phyloP scores from a whole-genome alignment of 331 rosid species.

The Telfairia occidentalis region DNA sequence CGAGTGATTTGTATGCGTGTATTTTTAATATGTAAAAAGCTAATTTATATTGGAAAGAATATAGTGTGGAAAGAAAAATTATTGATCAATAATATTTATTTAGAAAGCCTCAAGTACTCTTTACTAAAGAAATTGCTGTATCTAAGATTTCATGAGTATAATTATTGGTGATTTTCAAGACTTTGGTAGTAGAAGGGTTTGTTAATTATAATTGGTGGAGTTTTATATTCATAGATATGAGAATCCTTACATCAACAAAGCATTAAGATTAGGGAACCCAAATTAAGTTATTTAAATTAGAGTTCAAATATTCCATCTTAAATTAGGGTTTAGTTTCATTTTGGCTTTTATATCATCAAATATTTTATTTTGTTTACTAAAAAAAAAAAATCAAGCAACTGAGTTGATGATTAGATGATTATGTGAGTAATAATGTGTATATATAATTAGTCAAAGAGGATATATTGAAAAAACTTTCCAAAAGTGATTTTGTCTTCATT shows the following conservation, averaged over 20 bases:
- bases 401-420: neutral
- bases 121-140: neutral
- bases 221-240: neutral
- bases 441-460: neutral
- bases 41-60: too few relatives aligned
- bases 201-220: neutral
- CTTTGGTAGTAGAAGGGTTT: neutral
- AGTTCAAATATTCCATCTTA: neutral
- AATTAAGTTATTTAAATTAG: neutral
- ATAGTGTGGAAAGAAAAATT: too few relatives aligned
- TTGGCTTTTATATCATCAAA: neutral
- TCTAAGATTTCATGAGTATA: neutral
- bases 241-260: neutral
- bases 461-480: neutral
- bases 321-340: neutral
- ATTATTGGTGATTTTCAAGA: neutral
- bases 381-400: neutral
- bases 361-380: neutral
- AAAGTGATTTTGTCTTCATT: neutral
- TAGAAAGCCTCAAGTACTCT: conserved; percentile 6
- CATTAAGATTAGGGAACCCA: neutral
- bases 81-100: too few relatives aligned
- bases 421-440: neutral
- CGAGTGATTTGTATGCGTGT: too few relatives aligned
- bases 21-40: too few relatives aligned